phyloP scores from a whole-genome alignment of 805 yeast genomes.

The Candida fluviatilis region DNA sequence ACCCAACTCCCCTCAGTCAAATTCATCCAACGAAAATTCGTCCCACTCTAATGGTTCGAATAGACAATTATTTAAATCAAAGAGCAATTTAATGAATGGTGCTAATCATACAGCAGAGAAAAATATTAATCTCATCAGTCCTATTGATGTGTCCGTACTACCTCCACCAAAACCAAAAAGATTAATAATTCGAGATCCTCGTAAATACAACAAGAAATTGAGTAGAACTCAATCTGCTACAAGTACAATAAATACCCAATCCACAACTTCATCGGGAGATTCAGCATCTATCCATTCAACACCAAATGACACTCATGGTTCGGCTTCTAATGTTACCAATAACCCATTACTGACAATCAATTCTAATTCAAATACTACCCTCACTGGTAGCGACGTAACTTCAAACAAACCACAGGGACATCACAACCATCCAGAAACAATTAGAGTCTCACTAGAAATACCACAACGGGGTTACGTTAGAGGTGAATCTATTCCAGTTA shows the following conservation, averaged over 20 bases:
- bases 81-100: conserved; percentile 19
- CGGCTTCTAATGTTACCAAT: conserved; percentile 14
- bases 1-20: conserved; percentile 6
- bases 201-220: conserved; percentile 17
- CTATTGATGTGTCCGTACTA: conserved; percentile 65
- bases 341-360: conserved; percentile 29
- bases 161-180: conserved; percentile 66
- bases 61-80: conserved; percentile 18
- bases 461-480: conserved; percentile 68
- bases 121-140: conserved; percentile 58
- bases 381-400: neutral
- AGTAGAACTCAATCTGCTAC: conserved; percentile 33
- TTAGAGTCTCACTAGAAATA: conserved; percentile 32
- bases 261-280: conserved; percentile 12
- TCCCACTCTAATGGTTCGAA: conserved; percentile 3
- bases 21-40: conserved; percentile 5
- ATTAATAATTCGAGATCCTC: conserved; percentile 56
- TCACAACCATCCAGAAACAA: conserved; percentile 15
- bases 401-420: conserved; percentile 3
- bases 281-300: conserved; percentile 28
- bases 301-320: conserved; percentile 14
- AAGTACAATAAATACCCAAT: conserved; percentile 26
- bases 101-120: conserved; percentile 49
- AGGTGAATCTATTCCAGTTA: conserved; percentile 77
- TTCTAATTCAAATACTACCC: conserved; percentile 17